Base-by-base conservation (phyloP, 495 filamentous ascomycete species). In the Amphirosellinia nigrospora region DNA sequence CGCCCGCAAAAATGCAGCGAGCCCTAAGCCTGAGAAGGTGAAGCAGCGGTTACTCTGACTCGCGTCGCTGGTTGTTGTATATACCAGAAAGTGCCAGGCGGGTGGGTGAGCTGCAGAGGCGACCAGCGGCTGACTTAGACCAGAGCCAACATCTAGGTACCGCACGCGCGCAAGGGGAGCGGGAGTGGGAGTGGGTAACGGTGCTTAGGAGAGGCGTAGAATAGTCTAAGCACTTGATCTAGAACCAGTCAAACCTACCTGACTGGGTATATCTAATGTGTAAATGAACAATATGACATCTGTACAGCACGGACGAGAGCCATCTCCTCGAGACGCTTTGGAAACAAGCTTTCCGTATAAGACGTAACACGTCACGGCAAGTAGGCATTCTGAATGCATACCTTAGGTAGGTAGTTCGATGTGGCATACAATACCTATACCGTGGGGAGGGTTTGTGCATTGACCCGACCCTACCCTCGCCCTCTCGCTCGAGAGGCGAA, bases 291-390 rank as follows among this genome's bases (percentile, higher is more conserved):
- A 30, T n/a, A n/a, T 65, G 46, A 30, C 46, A 36, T 4, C 63
- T 53, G 46, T 32, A 65, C 30, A 41, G 61, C 61, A 64, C 61
- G 15, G 61, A 64, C 43, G n/a, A 64, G 28, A 34, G 26, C 3
- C 28, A 28, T n/a, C 28, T 64, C 11, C 28, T 64, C 61, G 43
- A 64, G 61, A 50, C 61, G 61, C 61, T 48, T 64, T 10, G 43
- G 30, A 21, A 48, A 50, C 61, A 50, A 30, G 11, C 41, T n/a
- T 63, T 32, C 48, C 26, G 43, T 34, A 11, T 7, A 5, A 28
- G 43, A 4, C 21, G 23, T 8, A 52, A 53, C 50, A 30, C 11
- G 30, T 13, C 48, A 52, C 26, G 23, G 48, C 15, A 23, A 11
- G 23, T 8, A 4, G 15, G n/a, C 4, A 8, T n/a, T n/a, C n/a